phyloP scores from a whole-genome alignment of 2,329 filamentous ascomycete genomes.

The Epichloe amarillans region DNA sequence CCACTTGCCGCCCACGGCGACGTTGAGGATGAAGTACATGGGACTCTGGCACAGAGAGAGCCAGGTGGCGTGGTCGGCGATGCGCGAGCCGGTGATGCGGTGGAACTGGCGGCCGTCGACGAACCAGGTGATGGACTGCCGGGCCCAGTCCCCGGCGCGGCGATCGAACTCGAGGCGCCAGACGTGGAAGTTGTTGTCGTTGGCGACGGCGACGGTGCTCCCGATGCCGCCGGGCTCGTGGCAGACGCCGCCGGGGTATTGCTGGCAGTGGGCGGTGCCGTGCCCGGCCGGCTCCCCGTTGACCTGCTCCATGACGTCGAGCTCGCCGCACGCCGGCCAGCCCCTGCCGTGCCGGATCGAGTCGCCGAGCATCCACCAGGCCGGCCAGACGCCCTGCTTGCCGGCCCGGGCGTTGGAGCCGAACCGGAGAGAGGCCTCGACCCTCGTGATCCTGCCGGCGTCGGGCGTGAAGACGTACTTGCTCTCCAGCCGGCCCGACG shows the following conservation, averaged over 20 bases:
- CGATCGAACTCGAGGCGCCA: conserved; percentile 39
- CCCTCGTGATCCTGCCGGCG: conserved; percentile 30
- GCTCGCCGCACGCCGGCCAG: conserved; percentile 42
- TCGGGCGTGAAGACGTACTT: conserved; percentile 32
- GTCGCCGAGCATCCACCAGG: conserved; percentile 44
- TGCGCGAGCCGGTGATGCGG: conserved; percentile 28
- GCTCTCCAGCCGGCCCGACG: conserved; percentile 41
- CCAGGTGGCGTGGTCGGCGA: conserved; percentile 35
- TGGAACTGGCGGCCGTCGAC: conserved; percentile 31
- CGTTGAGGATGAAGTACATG: conserved; percentile 39
- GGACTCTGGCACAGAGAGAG: conserved; percentile 34
- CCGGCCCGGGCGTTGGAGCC: conserved; percentile 25
- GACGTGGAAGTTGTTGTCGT: conserved; percentile 31
- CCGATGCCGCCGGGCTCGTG: conserved; percentile 34
- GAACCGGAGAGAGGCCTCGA: conserved; percentile 34
- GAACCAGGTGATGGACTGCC: conserved; percentile 38
- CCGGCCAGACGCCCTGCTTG: conserved; percentile 45
- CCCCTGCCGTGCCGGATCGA: conserved; percentile 30
- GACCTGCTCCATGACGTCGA: conserved; percentile 44
- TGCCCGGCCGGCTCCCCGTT: conserved; percentile 34
- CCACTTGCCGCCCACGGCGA: conserved; percentile 41
- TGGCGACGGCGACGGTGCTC: conserved; percentile 20
- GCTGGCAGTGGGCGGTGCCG: conserved; percentile 40
- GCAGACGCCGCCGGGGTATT: conserved; percentile 32
- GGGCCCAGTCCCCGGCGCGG: conserved; percentile 28